Evolutionary conservation across 106 monocot genomes (phyloP).

Genomic region (Narthecium ossifragum): DNA sequence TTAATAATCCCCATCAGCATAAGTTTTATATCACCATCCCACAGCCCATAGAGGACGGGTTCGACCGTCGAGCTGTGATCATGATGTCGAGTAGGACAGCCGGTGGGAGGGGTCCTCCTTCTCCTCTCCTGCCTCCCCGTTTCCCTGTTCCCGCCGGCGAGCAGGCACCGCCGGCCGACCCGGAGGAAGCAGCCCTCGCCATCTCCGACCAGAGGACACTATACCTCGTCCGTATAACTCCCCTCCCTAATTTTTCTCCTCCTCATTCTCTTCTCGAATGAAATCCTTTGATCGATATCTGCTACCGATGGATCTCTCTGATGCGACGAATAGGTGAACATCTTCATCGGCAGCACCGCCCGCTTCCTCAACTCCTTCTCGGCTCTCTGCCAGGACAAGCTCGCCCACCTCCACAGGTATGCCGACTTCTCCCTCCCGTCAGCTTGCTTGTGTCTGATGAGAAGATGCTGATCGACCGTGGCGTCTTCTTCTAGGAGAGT

Average conservation of each 20-base stretch:
- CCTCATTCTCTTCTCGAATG: too few relatives aligned
- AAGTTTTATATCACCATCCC: too few relatives aligned
- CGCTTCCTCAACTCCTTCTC: constrained; percentile 27
- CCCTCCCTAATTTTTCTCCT: neutral
- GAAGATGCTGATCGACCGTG: too few relatives aligned
- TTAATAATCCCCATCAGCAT: too few relatives aligned
- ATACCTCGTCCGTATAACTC: constrained; percentile 4
- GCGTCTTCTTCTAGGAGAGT: too few relatives aligned
- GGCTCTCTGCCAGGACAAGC: constrained; percentile 22
- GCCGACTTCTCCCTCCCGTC: neutral
- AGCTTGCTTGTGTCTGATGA: too few relatives aligned
- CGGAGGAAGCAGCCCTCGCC: constrained; percentile 2
- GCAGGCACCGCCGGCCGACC: neutral
- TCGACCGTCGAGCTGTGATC: too few relatives aligned
- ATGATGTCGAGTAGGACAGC: too few relatives aligned
- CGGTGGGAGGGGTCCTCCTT: neutral
- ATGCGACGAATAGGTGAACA: constrained; percentile 9
- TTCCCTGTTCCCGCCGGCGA: neutral
- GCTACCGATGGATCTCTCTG: neutral
- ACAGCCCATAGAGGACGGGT: too few relatives aligned
- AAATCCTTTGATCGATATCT: too few relatives aligned
- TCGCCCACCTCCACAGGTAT: constrained; percentile 22
- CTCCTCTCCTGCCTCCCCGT: neutral
- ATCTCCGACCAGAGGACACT: constrained; percentile 14
- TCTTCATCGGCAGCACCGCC: constrained; percentile 18